phyloP scores from a whole-genome alignment of 2,329 filamentous ascomycete genomes.

The Rhinocladiella mackenziei region DNA sequence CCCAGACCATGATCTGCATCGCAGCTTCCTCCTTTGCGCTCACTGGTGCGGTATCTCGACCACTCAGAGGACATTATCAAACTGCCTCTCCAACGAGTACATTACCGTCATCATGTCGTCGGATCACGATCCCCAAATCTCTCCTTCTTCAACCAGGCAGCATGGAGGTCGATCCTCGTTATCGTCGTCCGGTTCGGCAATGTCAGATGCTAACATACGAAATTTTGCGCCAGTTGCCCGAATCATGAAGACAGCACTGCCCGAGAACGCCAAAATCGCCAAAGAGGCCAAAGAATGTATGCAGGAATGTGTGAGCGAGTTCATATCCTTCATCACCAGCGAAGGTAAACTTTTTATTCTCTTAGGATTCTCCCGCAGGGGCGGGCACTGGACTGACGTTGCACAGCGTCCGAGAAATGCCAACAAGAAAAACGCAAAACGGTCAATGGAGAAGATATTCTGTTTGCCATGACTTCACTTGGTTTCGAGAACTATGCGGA shows the following conservation, averaged over 20 bases:
- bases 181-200: constrained; percentile 34
- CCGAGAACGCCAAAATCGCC: constrained; percentile 97
- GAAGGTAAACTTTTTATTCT: constrained; percentile 63
- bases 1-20: constrained; percentile 45
- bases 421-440: constrained; percentile 99
- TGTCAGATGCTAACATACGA: constrained; percentile 84
- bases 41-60: constrained; percentile 28
- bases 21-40: constrained; percentile 22
- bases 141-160: constrained; percentile 21
- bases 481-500: constrained; percentile 99
- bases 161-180: constrained; percentile 46
- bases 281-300: constrained; percentile 99
- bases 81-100: constrained; percentile 10
- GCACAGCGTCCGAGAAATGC: constrained; percentile 91
- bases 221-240: constrained; percentile 95
- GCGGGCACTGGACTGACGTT: constrained; percentile 26
- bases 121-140: constrained; percentile 20
- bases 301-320: constrained; percentile 99
- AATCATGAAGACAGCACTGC: constrained; percentile 97
- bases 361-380: not conserved
- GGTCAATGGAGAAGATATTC: constrained; percentile 96
- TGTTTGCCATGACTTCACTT: constrained; percentile 98
- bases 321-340: constrained; percentile 99
- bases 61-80: constrained; percentile 24
- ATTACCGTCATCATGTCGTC: constrained; percentile 27